Base-by-base conservation (phyloP, 2,329 filamentous ascomycete genomes). In the Magnaporthiopsis incrustans region DNA sequence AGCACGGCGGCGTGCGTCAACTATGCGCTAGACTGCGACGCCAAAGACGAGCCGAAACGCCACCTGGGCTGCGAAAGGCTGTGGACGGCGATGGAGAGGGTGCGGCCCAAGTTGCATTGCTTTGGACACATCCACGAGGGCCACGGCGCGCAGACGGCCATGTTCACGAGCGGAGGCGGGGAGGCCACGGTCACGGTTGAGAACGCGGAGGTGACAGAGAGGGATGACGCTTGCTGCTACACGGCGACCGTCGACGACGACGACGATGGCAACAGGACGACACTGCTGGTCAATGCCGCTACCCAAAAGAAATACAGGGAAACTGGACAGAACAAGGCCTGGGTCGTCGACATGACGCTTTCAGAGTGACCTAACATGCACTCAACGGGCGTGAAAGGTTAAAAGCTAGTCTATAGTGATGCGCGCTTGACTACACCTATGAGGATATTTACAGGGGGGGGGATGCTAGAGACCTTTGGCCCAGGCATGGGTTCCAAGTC, bases 111-210 rank as follows among this genome's bases (percentile, higher is more conserved):
- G 7, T 66, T 86, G 7, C 81, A 85, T 69, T 85, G 82, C 70
- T 86, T 85, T 65, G 83, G 83, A 0, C 84, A 86, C 66, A 81
- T 85, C n/a, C 84, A 86, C 68, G 81, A 85, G 67, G 79, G 76
- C 0, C 88, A 84, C 82, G 86, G 86, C 3, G 80, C 77, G 0
- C 81, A 80, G 63, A 65, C 83, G 3, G 78, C 85, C 0, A 73
- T 74, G 1, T 89, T 85, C 86, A 33, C 12, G 27, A n/a, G 22
- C 26, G 58, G 22, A 25, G 58, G 10, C 26, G 59, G 18, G 56
- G 12, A 26, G 30, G 7, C 4, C 30, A 30, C 30, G 56, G 65
- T 10, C 33, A 35, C 33, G 33, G 33, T 35, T 12, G 33, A 35
- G 33, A 35, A 35, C 53, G 58, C 57, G 53, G 15, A 35, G 27